Conservation (phyloP, 2,329 filamentous ascomycete species). For the Acrocalymma vagum region DNA sequence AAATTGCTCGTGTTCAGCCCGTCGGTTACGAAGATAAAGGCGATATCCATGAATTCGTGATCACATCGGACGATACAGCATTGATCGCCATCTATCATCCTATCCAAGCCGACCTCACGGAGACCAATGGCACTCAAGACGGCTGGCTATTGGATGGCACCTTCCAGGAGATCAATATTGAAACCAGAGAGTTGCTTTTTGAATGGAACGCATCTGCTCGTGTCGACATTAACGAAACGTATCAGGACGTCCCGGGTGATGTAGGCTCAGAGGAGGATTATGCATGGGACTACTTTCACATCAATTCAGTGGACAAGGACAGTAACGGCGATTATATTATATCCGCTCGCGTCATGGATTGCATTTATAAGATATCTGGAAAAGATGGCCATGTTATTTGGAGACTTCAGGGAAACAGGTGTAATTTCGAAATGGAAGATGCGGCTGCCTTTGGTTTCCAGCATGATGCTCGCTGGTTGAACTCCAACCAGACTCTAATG, state of each 20-base stretch:
- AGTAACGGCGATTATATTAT: conserved; percentile 28
- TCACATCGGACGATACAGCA: conserved; percentile 53
- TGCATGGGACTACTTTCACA: conserved; percentile 53
- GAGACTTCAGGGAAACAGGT: conserved; percentile 32
- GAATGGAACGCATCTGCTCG: conserved; percentile 51
- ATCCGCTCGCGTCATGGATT: conserved; percentile 26
- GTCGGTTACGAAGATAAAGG: conserved; percentile 18
- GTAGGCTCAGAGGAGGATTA: conserved; percentile 33
- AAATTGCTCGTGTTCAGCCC: conserved; percentile 22
- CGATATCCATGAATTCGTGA: conserved; percentile 56
- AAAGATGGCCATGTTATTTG: conserved; percentile 31
- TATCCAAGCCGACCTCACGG: conserved; percentile 48
- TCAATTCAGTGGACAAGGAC: conserved; percentile 44
- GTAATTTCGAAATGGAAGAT: conserved; percentile 22
- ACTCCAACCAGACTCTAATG: conserved; percentile 28
- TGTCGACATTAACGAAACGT: conserved; percentile 35
- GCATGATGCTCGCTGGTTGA: conserved; percentile 30
- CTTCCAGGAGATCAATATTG: conserved; percentile 55
- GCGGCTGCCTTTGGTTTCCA: conserved; percentile 23
- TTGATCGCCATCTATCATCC: conserved; percentile 53
- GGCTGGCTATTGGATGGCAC: conserved; percentile 55
- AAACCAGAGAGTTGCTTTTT: conserved; percentile 50
- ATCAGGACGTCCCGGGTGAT: conserved; percentile 25
- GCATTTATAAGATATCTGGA: conserved; percentile 26
- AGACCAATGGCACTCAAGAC: conserved; percentile 40